Conservation (phyloP, 2,329 filamentous ascomycete species). For the Trichoderma breve region DNA sequence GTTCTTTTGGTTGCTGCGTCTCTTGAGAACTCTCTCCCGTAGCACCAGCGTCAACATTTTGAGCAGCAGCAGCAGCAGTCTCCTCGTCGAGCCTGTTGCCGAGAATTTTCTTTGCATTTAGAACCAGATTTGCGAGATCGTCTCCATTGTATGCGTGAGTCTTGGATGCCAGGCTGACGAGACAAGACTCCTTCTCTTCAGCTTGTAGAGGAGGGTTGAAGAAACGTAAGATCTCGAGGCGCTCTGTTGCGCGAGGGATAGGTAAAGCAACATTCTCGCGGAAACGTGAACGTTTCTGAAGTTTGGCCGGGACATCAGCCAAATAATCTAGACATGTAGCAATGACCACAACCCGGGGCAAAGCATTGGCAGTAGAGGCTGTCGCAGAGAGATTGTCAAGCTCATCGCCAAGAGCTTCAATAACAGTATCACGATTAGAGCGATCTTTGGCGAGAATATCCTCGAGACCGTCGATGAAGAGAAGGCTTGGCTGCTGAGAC, state of each 20-base stretch:
- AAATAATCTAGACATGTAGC: constrained; percentile 70
- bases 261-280: constrained; percentile 68
- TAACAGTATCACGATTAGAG: constrained; percentile 48
- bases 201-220: constrained; percentile 49
- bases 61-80: constrained; percentile 17
- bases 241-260: constrained; percentile 68
- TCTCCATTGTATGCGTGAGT: constrained; percentile 86
- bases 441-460: constrained; percentile 63
- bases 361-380: constrained; percentile 35
- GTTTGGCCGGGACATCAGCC: constrained; percentile 66
- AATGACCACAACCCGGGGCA: constrained; percentile 66
- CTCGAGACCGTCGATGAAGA: constrained; percentile 78
- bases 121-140: constrained; percentile 67
- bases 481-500: constrained; percentile 68
- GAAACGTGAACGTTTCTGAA: constrained; percentile 66
- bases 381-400: constrained; percentile 53
- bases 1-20: constrained; percentile 21
- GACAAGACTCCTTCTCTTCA: constrained; percentile 49
- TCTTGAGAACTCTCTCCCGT: not conserved
- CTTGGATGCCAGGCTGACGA: constrained; percentile 63
- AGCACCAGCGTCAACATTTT: not conserved
- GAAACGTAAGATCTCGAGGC: constrained; percentile 71
- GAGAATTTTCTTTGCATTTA: constrained; percentile 31
- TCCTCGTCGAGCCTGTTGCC: constrained; percentile 27
- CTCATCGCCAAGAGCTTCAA: constrained; percentile 51